Percentiles rank a stretch among this genome's conserved stretches.
Conservation (phyloP, 257 asterid genomes). For the Parsonsia alboflavescens region DNA sequence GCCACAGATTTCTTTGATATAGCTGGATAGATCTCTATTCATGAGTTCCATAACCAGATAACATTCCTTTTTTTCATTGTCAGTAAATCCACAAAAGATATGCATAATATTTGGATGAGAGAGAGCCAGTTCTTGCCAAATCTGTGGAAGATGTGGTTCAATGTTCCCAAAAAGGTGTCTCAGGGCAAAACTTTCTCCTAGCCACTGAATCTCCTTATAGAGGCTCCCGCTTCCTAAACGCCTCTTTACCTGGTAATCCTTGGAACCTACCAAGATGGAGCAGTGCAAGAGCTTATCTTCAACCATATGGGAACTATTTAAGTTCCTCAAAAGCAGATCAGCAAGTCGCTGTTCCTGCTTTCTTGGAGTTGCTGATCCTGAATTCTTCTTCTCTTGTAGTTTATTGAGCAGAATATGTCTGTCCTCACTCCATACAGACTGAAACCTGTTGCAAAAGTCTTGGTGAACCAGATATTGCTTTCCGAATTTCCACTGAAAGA, state of each 20-base stretch:
- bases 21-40: constrained; percentile 59
- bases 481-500: constrained; percentile 31
- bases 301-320: constrained; percentile 19
- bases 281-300: constrained; percentile 41
- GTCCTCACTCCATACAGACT: constrained; percentile 25
- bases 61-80: constrained; percentile 70
- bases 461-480: constrained; percentile 27
- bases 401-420: constrained; percentile 24
- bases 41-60: constrained; percentile 71
- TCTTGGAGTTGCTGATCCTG: constrained; percentile 25
- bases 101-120: constrained; percentile 78
- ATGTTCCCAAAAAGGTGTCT: constrained; percentile 58
- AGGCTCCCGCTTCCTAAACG: constrained; percentile 65
- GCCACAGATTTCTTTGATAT: constrained; percentile 60
- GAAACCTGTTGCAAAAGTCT: constrained; percentile 23
- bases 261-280: constrained; percentile 44
- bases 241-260: constrained; percentile 69
- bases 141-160: constrained; percentile 35
- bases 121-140: constrained; percentile 42
- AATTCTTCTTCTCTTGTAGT: constrained; percentile 10
- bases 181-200: constrained; percentile 84
- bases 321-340: constrained; percentile 53
- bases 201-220: constrained; percentile 84
- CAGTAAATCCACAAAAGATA: constrained; percentile 56
- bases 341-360: constrained; percentile 48